Evolutionary conservation across 1,139 yeast species (phyloP), one percentile per base, ranked within the genome.

Genomic region (Yamadazyma spencermartinsiae): DNA sequence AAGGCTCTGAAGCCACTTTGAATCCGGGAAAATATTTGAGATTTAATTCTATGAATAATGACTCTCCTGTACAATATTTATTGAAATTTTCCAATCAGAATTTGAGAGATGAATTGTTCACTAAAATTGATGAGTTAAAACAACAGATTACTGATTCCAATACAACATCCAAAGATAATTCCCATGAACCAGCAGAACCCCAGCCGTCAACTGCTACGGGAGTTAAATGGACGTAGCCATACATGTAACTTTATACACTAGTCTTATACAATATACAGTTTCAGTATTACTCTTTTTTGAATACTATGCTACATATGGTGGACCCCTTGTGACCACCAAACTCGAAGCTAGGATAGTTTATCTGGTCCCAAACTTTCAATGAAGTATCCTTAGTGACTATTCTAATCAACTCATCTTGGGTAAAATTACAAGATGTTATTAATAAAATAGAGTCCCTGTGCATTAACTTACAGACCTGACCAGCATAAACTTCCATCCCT

Each of bases 371-470:
- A 4, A 74, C 74, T 46, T 63, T 57, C 42, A 86, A 60, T 4
- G 43, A 50, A 1, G 53, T 42, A 19, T 63, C 61, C 1, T 59
- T 55, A n/a, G 76, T 63, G 29, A 89, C 74, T 27, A 86, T 70
- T 28, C 63, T 63, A 4, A 68, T 65, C 42, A 92, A 70, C 56
- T 92, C 98, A 0, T 68, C 64, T 51, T 86, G 84, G 0, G 98
- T 92, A 59, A 92, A 92, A 58, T 92, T 92, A 61, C 99, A 94
- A n/a, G 96, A 86, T 0, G 98, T 94, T 33, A 92, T 82, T 41
- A 92, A 62, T 20, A 92, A 63, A 0, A 84, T 61, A 3, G 92
- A 84, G 15, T 72, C 76, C 10, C 57, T 47, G 38, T 73, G 70
- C 68, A 88, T 65, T 47, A 85, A 53, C 40, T 74, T 69, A 33